Conservation (phyloP, 768 basidiomycete genomes). For the Pisolithus tinctorius region DNA sequence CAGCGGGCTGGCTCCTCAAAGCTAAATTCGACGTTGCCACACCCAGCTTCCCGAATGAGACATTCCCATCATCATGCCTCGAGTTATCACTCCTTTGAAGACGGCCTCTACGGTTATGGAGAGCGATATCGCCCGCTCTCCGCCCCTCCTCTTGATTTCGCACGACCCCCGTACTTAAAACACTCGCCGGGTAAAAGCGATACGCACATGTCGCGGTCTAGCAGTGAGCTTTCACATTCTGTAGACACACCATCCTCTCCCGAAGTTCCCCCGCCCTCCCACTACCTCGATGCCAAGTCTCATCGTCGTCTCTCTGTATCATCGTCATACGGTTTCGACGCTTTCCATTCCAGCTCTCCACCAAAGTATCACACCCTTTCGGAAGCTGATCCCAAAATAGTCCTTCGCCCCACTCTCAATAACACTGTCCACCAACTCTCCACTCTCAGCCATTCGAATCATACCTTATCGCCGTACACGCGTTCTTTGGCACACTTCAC, state of each 20-base stretch:
- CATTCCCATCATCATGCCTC: slow-evolving; percentile 16
- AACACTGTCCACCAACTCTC: slow-evolving; percentile 81
- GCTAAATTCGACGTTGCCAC: slow-evolving; percentile 3
- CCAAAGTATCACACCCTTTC: slow-evolving; percentile 25
- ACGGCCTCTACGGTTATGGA: slow-evolving; percentile 1
- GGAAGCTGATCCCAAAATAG: slow-evolving; percentile 47
- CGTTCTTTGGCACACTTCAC: slow-evolving; percentile 87
- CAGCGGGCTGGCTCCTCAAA: slow-evolving; percentile 8
- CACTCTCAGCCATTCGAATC: slow-evolving; percentile 82
- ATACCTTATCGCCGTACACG: slow-evolving; percentile 92
- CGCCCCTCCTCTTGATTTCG: slow-evolving; percentile 6
- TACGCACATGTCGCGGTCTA: slow-evolving; percentile 45
- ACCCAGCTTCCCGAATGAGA: slow-evolving; percentile 6
- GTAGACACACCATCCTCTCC: slow-evolving; percentile 40
- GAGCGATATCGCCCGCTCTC: slow-evolving; percentile 9
- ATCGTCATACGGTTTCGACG: slow-evolving; percentile 27
- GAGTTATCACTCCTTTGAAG: slow-evolving; percentile 12
- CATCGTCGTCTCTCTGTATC: slow-evolving; percentile 30
- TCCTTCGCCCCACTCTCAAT: slow-evolving; percentile 60
- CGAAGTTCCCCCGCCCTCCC: slow-evolving; percentile 18
- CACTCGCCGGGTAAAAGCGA: slow-evolving; percentile 45
- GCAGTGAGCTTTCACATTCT: slow-evolving; percentile 36
- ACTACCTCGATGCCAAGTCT: slow-evolving; percentile 15
- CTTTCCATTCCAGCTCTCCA: slow-evolving; percentile 30
- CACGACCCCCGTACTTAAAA: not conserved